These are phyloP conservation scores for Claviceps spartinae DNA, from an alignment of 2,329 filamentous ascomycete genomes.

Conservation along the genomic window DNA sequence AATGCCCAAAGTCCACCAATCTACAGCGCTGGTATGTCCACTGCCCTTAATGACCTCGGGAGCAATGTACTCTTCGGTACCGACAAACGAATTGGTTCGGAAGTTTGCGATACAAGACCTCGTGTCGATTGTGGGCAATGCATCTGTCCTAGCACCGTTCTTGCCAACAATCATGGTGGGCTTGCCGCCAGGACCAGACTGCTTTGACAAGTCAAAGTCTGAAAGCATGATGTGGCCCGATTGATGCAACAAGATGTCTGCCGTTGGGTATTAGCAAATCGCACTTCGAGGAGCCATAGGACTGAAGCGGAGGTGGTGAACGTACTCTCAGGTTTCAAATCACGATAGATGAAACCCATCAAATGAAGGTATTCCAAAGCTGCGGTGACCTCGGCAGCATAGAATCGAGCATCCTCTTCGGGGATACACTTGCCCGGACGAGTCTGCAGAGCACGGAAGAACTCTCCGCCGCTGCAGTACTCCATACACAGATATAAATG, in stretches of 20 bases:
- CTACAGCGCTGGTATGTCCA: slow-evolving; percentile 93
- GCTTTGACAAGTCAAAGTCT: slow-evolving; percentile 96
- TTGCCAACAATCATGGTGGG: slow-evolving; percentile 95
- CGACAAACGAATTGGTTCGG: slow-evolving; percentile 95
- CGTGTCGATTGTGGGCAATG: slow-evolving; percentile 92
- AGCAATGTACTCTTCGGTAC: slow-evolving; percentile 97
- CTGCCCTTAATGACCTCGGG: slow-evolving; percentile 98
- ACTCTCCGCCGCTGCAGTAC: slow-evolving; percentile 97
- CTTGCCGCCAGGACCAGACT: slow-evolving; percentile 88
- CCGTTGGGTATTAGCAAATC: not conserved
- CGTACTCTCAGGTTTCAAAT: slow-evolving; percentile 95
- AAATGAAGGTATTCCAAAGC: slow-evolving; percentile 92
- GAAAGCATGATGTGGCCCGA: slow-evolving; percentile 99
- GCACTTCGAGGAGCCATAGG: not conserved
- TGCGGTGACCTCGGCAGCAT: slow-evolving; percentile 92
- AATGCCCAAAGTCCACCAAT: slow-evolving; percentile 98
- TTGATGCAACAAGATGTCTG: slow-evolving; percentile 93
- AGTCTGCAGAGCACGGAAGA: slow-evolving; percentile 93
- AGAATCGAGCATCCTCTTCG: slow-evolving; percentile 93
- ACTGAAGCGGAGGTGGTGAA: not conserved
- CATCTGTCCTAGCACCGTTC: slow-evolving; percentile 73
- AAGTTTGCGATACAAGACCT: slow-evolving; percentile 98
- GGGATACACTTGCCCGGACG: slow-evolving; percentile 93
- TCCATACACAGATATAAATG: slow-evolving; percentile 99
- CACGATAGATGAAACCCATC: slow-evolving; percentile 98